Percentiles rank a stretch among this genome's conserved stretches.
phyloP scores from a whole-genome alignment of 2,329 filamentous ascomycete species.

The Paradendryphiella salina region DNA sequence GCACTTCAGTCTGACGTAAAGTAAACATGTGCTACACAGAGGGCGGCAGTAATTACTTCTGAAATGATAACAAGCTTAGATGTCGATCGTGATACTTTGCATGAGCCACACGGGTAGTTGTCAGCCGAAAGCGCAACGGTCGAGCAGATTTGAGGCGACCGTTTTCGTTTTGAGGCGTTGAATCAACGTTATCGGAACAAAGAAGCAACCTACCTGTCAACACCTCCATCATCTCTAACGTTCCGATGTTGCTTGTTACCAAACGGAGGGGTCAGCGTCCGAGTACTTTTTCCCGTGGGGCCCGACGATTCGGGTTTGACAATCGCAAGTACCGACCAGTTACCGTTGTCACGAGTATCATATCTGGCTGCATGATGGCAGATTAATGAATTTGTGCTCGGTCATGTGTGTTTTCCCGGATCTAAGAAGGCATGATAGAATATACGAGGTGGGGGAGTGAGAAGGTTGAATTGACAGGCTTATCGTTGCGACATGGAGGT shows the following conservation, averaged over 20 bases:
- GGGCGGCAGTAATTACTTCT: background rate
- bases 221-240: background rate
- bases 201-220: background rate
- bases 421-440: constrained; percentile 16
- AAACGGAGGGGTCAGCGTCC: background rate
- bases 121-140: background rate
- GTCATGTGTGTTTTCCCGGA: constrained; percentile 1
- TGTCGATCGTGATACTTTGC: background rate
- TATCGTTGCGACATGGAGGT: constrained; percentile 3
- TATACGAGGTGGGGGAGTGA: constrained; percentile 6
- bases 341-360: constrained; percentile 2
- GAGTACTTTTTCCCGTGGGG: constrained; percentile 4
- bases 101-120: background rate
- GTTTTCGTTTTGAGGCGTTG: background rate
- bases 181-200: background rate
- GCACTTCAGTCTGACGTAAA: background rate
- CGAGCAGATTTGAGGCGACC: background rate
- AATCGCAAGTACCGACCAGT: constrained; percentile 3
- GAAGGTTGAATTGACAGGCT: background rate
- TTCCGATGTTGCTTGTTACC: constrained; percentile 10
- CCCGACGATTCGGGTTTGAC: constrained; percentile 4
- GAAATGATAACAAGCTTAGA: background rate
- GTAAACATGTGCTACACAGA: background rate
- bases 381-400: background rate
- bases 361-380: background rate